Evolutionary conservation across 371 early-diverging fungal species (phyloP).

Genomic region (Actinomortierella ambigua): DNA sequence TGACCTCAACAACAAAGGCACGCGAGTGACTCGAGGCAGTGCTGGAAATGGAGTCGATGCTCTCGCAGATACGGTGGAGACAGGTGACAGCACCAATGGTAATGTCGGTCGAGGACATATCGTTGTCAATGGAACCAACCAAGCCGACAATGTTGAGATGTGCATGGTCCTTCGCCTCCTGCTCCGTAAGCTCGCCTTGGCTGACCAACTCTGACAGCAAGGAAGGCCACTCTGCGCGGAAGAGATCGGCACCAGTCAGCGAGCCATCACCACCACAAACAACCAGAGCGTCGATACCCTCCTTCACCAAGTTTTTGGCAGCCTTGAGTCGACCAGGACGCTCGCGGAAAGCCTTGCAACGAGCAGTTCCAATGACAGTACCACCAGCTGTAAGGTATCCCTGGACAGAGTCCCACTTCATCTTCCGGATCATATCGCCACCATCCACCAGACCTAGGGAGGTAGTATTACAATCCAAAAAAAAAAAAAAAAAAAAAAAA

Average conservation of each 20-base stretch:
- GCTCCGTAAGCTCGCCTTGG: conserved; percentile 53
- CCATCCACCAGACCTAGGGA: conserved; percentile 90
- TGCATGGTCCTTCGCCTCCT: conserved; percentile 61
- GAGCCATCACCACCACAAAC: conserved; percentile 99
- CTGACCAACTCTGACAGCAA: conserved; percentile 79
- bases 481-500: no score
- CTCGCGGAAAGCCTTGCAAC: conserved; percentile 88
- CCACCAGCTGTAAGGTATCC: conserved; percentile 90
- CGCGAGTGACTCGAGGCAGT: conserved; percentile 98
- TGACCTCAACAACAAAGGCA: conserved; percentile 99
- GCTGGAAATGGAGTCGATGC: conserved; percentile 92
- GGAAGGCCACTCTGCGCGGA: conserved; percentile 93
- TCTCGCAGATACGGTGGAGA: conserved; percentile 97
- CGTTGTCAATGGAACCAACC: conserved; percentile 97
- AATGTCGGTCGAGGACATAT: conserved; percentile 96
- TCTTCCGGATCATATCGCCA: conserved; percentile 83
- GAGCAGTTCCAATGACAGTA: conserved; percentile 97
- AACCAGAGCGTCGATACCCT: conserved; percentile 94
- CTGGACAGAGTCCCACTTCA: conserved; percentile 92
- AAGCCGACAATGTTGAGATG: conserved; percentile 94
- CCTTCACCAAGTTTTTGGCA: conserved; percentile 85
- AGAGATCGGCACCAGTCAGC: conserved; percentile 94
- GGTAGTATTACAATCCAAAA: background rate
- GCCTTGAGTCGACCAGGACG: conserved; percentile 90
- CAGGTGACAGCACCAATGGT: conserved; percentile 98